Evolutionary conservation across 768 basidiomycete genomes (phyloP), one percentile per base, ranked within the genome.

Genomic region (Calocybe indica): DNA sequence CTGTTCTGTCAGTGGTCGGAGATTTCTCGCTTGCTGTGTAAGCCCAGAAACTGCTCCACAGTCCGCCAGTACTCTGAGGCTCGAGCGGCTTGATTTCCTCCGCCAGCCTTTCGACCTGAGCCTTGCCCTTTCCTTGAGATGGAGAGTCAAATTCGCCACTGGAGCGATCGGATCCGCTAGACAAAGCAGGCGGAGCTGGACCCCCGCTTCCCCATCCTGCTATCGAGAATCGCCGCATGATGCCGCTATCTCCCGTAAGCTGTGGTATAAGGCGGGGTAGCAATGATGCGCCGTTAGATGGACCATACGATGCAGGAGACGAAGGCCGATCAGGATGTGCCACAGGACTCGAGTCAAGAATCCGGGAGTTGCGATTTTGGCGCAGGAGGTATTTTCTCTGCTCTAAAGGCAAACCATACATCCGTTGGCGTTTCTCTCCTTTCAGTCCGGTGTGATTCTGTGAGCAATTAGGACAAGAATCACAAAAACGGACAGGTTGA

Each of bases 21-120:
- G 64, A 55, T 49, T 69, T 76, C 11, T 76, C 74, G 3, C 76
- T 79, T 5, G 83, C 83, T 6, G 85, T 75, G n/a, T 76, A 79
- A 29, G 71, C 62, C 86, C 86, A 92, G 81, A 82, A 92, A 46
- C 73, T 78, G 48, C 76, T 73, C 80, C 87, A 92, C 32, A 88
- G 65, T 8, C 87, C 77, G 7, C 91, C 89, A 2, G 89, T 90
- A 11, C 56, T 72, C 58, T 92, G 89, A 10, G 84, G 74, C 45
- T 77, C 79, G 28, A 81, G 58, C 7, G 69, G 68, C 43, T 67
- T 66, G 22, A 55, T 50, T 14, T 70, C 69, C 41, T 70, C 73
- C 5, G 52, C 56, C 1, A 54, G 42, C 39, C 61, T 71, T 40
- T 70, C 61, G 12, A 59, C 52, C 36, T 63, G 61, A 10, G 51